Base-by-base conservation (phyloP, 306 rosid species). In the Albizia julibrissin region DNA sequence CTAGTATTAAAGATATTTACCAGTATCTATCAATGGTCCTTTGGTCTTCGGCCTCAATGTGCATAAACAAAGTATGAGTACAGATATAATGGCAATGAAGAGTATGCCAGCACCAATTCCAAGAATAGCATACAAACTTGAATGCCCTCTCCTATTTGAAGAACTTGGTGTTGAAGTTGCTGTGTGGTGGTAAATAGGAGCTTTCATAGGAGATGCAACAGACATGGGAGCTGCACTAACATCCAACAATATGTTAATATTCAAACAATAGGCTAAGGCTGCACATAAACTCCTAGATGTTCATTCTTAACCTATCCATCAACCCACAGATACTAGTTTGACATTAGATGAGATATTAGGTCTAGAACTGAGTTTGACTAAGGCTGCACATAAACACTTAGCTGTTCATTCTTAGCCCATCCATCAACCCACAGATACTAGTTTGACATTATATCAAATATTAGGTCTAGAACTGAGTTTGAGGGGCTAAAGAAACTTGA, bases 51-150 rank as follows among this genome's bases (percentile, higher is more conserved):
- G 87, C 84, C 83, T 64, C 76, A 85, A 76, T 11, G 85, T 79
- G 86, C 93, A 89, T 77, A 91, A 74, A 83, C 91, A 95, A 80
- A 92, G 87, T 78, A 88, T 44, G 54, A 93, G 82, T 71, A 91
- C 80, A 83, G 82, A 86, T 64, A 89, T 62, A 76, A 92, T 80
- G 85, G 91, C 91, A 80, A 90, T 68, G 86, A 95, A 87, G 85
- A 95, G 89, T 81, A 93, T 22, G 16, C 91, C 93, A 14, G 89
- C 88, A 65, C 93, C 91, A 81, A 95, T 84, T 69, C 94, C 93
- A 85, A 95, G 80, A 85, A 93, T 74, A 82, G 82, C 88, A 76
- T 79, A 84, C 90, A 92, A 87, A 75, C 88, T 90, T 24, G 94
- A 89, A 89, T 80, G 96, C 56, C 76, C 84, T 81, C 79, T 91